These are phyloP conservation scores for Nyctanthes arbortristis DNA, from an alignment of 257 asterid species.

Conservation along the genomic window DNA sequence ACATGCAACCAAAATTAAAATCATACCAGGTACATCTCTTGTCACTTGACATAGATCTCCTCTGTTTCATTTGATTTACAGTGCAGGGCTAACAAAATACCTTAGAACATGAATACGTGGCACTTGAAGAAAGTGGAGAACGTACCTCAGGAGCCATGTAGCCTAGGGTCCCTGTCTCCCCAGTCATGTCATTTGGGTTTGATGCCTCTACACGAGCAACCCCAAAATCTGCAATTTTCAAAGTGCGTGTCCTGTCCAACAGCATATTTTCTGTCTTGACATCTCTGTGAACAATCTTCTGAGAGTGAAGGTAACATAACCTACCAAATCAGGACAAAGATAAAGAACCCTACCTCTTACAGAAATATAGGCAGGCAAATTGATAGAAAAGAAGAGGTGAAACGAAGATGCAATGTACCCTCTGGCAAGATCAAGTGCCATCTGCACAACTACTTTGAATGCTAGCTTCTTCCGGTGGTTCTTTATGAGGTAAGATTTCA, in stretches of 20 bases:
- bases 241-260: slow-evolving; percentile 63
- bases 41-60: no score
- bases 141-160: slow-evolving; percentile 96
- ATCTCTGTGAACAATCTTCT: slow-evolving; percentile 84
- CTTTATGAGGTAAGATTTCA: slow-evolving; percentile 74
- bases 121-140: not conserved
- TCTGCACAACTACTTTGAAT: slow-evolving; percentile 76
- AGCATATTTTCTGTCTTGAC: slow-evolving; percentile 93
- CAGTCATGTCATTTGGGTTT: slow-evolving; percentile 93
- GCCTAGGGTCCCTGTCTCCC: slow-evolving; percentile 94
- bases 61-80: no score
- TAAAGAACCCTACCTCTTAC: no score
- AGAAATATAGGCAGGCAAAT: no score
- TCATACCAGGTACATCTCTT: no score
- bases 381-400: not conserved
- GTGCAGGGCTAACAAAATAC: no score
- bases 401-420: slow-evolving; percentile 45
- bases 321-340: slow-evolving; percentile 26
- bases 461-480: slow-evolving; percentile 69
- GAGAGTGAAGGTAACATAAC: slow-evolving; percentile 73
- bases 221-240: slow-evolving; percentile 89
- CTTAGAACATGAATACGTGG: no score
- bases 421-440: slow-evolving; percentile 78
- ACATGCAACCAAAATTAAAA: not conserved
- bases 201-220: slow-evolving; percentile 94